A percentile compares a stretch with the other conserved stretches of the same genome.
Evolutionary conservation across 768 basidiomycete species (phyloP).

Genomic region (Pleurotus citrinopileatus): DNA sequence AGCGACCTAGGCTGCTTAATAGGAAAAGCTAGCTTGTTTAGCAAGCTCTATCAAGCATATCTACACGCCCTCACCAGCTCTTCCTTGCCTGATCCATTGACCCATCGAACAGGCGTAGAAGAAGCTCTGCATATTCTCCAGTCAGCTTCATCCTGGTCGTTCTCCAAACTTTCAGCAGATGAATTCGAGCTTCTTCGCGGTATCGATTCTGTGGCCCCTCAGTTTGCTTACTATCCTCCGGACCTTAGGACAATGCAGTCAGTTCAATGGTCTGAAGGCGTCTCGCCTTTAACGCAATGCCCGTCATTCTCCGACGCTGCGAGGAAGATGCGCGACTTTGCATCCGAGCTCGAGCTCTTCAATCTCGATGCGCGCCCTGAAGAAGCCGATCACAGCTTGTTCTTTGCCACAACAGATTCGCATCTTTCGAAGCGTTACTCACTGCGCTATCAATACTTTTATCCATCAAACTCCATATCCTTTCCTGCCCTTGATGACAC

Average conservation of each 20-base stretch:
- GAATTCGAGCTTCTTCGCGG: constrained; percentile 29
- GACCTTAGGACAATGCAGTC: constrained; percentile 37
- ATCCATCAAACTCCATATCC: background rate
- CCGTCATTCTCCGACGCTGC: background rate
- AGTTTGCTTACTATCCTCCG: constrained; percentile 33
- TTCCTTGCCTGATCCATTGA: constrained; percentile 41
- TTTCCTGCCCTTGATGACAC: background rate
- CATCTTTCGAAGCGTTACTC: background rate
- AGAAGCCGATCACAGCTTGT: background rate
- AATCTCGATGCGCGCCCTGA: background rate
- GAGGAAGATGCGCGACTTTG: background rate
- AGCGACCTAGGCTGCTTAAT: constrained; percentile 27
- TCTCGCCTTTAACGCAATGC: background rate
- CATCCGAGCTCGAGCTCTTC: background rate
- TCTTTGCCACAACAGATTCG: background rate
- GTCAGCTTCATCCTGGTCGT: constrained; percentile 36
- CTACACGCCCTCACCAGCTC: constrained; percentile 44
- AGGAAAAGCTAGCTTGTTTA: constrained; percentile 24
- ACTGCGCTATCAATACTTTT: background rate
- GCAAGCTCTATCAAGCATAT: constrained; percentile 34
- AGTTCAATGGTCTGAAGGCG: constrained; percentile 27
- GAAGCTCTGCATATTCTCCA: constrained; percentile 37
- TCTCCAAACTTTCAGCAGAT: constrained; percentile 28
- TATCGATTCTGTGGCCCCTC: constrained; percentile 32
- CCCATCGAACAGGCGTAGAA: constrained; percentile 38